These are phyloP conservation scores for Xylariaceae sp. DNA, from an alignment of 2,329 filamentous ascomycete genomes.

Conservation along the genomic window DNA sequence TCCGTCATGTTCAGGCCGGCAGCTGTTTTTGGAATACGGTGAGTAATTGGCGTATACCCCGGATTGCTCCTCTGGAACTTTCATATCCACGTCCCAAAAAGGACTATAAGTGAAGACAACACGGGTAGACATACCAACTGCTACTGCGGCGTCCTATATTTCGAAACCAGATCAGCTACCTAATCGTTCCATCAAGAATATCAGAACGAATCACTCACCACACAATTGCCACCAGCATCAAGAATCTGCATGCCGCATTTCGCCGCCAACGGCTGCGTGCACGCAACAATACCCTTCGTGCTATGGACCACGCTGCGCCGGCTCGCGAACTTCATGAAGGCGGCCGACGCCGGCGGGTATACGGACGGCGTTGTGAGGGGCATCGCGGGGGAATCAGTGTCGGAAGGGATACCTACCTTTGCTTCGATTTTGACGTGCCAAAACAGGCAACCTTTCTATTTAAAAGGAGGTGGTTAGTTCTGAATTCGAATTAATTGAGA, in stretches of 20 bases:
- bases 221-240: conserved; percentile 87
- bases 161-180: no score
- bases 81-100: background rate
- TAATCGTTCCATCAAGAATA: no score
- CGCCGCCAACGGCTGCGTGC: conserved; percentile 83
- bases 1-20: conserved; percentile 92
- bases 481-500: no score
- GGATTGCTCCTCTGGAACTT: no score
- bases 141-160: conserved; percentile 90
- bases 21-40: conserved; percentile 54
- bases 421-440: no score
- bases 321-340: conserved; percentile 67
- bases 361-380: conserved; percentile 45
- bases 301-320: conserved; percentile 90
- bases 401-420: no score
- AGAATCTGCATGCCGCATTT: conserved; percentile 83
- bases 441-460: no score
- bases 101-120: background rate
- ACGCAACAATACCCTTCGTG: conserved; percentile 85
- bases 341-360: conserved; percentile 41
- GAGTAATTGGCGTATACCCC: no score
- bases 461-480: no score
- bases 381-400: conserved; percentile 35
- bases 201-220: no score
- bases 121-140: conserved; percentile 71